Percentiles rank a stretch among this genome's conserved stretches.
Conservation (phyloP, 2,329 filamentous ascomycete species). For the Aspergillus sp. region DNA sequence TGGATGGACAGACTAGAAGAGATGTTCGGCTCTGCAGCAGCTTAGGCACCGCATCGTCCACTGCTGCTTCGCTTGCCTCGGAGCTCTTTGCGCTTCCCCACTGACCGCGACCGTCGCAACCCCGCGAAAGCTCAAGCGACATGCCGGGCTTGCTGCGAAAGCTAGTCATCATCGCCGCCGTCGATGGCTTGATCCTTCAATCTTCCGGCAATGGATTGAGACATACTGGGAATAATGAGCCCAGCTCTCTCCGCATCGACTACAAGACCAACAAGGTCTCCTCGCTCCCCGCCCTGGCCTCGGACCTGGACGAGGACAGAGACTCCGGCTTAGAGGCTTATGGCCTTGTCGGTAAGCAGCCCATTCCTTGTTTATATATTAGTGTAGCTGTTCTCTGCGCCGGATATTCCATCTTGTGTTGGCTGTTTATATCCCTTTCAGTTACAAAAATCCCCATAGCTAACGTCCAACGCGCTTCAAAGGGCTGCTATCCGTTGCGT, state of each 20-base stretch:
- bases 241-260: slow-evolving; percentile 66
- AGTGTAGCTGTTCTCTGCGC: background rate
- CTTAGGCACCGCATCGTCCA: background rate
- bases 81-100: slow-evolving; percentile 4
- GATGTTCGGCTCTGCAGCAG: background rate
- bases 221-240: slow-evolving; percentile 54
- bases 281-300: slow-evolving; percentile 41
- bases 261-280: slow-evolving; percentile 64
- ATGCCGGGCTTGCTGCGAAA: slow-evolving; percentile 83
- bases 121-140: slow-evolving; percentile 16
- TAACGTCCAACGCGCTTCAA: slow-evolving; percentile 5
- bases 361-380: background rate
- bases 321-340: slow-evolving; percentile 50
- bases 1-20: background rate
- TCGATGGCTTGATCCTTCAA: slow-evolving; percentile 81
- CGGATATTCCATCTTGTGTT: background rate
- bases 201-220: slow-evolving; percentile 58
- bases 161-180: slow-evolving; percentile 74
- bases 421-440: background rate
- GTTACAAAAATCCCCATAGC: background rate
- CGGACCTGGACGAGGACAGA: slow-evolving; percentile 30
- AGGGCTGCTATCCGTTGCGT: slow-evolving; percentile 85
- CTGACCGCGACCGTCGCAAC: slow-evolving; percentile 8
- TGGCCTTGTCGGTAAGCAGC: slow-evolving; percentile 58
- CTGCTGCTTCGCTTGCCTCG: background rate